These are phyloP conservation scores for Morella rubra DNA, from an alignment of 306 rosid species.

Conservation along the genomic window DNA sequence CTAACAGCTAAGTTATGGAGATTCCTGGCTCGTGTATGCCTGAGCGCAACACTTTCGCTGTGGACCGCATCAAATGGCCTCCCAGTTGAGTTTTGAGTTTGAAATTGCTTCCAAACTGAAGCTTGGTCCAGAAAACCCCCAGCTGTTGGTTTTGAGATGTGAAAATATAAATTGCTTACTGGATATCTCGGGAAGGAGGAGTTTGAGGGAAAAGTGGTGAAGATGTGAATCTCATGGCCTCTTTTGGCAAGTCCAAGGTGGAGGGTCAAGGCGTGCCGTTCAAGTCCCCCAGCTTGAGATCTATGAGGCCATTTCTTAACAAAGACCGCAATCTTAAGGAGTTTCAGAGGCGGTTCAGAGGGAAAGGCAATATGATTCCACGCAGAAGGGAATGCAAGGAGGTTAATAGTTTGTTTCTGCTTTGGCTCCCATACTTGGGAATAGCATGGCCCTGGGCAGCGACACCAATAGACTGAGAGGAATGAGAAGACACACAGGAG, in stretches of 20 bases:
- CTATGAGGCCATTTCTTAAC: slow-evolving; percentile 76
- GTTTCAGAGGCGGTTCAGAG: slow-evolving; percentile 41
- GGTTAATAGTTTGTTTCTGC: slow-evolving; percentile 35
- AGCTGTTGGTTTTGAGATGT: slow-evolving; percentile 64
- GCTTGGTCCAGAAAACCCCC: slow-evolving; percentile 70
- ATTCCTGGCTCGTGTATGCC: slow-evolving; percentile 49
- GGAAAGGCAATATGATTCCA: slow-evolving; percentile 58
- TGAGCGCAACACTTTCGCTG: slow-evolving; percentile 64
- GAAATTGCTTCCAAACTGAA: slow-evolving; percentile 58
- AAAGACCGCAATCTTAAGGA: slow-evolving; percentile 64
- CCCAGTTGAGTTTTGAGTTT: slow-evolving; percentile 50
- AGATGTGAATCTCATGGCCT: slow-evolving; percentile 73
- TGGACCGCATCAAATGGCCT: slow-evolving; percentile 62
- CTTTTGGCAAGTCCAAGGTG: slow-evolving; percentile 71
- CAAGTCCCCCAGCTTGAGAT: slow-evolving; percentile 73
- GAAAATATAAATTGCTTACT: slow-evolving; percentile 43
- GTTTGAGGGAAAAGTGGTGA: slow-evolving; percentile 47
- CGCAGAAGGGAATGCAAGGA: slow-evolving; percentile 57
- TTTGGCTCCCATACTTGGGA: slow-evolving; percentile 30
- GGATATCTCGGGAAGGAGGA: slow-evolving; percentile 34
- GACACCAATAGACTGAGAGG: slow-evolving; percentile 48
- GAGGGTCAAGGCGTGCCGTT: slow-evolving; percentile 72
- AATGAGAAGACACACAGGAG: slow-evolving; percentile 39
- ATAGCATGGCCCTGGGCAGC: slow-evolving; percentile 37
- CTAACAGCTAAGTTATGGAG: slow-evolving; percentile 51